Base-by-base conservation (phyloP, 176 grass and related monocot genomes). In the Chrysopogon serrulatus region DNA sequence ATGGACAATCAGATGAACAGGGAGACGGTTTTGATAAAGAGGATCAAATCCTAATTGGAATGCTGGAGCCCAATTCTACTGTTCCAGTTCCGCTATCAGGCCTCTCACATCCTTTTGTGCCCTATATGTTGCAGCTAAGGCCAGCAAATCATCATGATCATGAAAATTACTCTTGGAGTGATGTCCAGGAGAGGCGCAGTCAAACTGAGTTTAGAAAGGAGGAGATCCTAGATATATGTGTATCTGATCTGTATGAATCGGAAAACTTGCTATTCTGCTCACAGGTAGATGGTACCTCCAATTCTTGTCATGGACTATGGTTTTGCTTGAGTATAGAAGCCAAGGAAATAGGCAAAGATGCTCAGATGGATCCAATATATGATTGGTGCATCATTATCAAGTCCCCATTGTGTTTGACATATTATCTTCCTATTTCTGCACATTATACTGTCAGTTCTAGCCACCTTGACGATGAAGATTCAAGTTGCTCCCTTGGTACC, bases 311-410 rank as follows among this genome's bases (percentile, higher is more conserved):
- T 78, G 86, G 89, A 71, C 71, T 95, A 72, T 98, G 96, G 96
- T 92, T 98, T 90, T 95, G 89, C 85, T 84, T 80, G 54, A 98
- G 93, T 77, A 88, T 95, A 79, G 90, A 90, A 71, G 82, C 93
- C 57, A 98, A 95, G 82, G 96, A 98, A 88, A 93, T 98, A 64
- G 91, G 96, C 70, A 98, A 95, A 88, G 96, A 98, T 92, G 82
- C 90, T 74, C 88, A 72, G 18, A 91, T 90, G 54, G 82, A 95
- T 68, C 87, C 96, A 45, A 92, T 98, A 93, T 84, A 89, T 63
- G 96, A 98, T 82, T 95, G 96, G 96, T 95, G 78, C 48, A 86
- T 98, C 67, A 26, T 88, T 79, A 86, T 98, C 66, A 90, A 90
- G 49, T 88, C 96, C 27, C 96, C 96, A 5, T 80, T 98, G 83